Base-by-base conservation (phyloP, 352 stramenopile genomes). In the Pythium pyrilobum region DNA sequence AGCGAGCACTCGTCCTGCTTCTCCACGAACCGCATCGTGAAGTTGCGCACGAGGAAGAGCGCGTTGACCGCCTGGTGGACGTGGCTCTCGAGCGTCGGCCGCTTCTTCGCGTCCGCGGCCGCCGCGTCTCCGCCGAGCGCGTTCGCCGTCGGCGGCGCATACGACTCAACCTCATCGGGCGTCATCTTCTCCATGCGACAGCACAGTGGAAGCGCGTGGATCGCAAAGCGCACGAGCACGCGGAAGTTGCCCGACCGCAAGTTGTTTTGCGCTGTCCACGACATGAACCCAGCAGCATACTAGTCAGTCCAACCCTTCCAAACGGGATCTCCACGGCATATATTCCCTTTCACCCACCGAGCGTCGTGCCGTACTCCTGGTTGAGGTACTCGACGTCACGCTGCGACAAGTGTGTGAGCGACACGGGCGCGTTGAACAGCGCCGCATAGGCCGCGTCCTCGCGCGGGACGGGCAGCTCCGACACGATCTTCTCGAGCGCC, bases 401-500 rank as follows among this genome's bases (percentile, higher is more conserved):
- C 43, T 85, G 72, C n/a, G 75, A 70, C 36, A 92, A 56, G 9
- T 80, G 67, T 8, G 74, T 62, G 12, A 92, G 63, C 38, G 69
- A 46, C 58, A 61, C 67, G 2, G 72, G 36, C 15, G 66, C 33
- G 4, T 63, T 44, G 34, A 90, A 66, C 23, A 92, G 59, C 20
- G 66, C 56, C 34, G 70, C 50, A 44, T 85, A 90, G 41, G 72
- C 77, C 11, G 52, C 32, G 44, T 92, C 76, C 20, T 85, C 76
- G 32, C 69, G 66, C 4, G 69, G 51, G 31, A 85, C 59, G 4
- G 74, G 61, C 25, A 61, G 55, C 38, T 72, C 67, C 40, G 75
- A 74, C n/a, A 86, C 67, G 48, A 92, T 78, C 59, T 81, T 89
- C 56, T 92, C 77, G 55, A 90, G 84, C 5, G 82, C 79, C 12